phyloP scores from a whole-genome alignment of 2,329 filamentous ascomycete genomes.

The Fusarium sp. region DNA sequence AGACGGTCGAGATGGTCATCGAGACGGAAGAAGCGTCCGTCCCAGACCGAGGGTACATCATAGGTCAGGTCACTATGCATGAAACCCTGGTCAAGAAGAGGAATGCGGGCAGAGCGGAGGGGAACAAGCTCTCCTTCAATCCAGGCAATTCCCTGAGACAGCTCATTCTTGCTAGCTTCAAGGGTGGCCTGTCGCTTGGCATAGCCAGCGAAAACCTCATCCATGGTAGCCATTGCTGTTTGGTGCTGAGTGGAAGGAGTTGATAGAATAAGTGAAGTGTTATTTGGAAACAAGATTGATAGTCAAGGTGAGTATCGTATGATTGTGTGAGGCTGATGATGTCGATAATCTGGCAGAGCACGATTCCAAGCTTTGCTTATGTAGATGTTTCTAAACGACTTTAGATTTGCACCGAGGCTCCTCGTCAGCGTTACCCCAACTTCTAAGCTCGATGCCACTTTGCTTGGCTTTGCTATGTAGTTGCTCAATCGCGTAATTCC shows the following conservation, averaged over 20 bases:
- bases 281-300: neutral
- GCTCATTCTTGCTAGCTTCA: slow-evolving; percentile 22
- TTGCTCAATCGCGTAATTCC: slow-evolving; percentile 19
- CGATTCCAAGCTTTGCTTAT: slow-evolving; percentile 11
- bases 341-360: neutral
- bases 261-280: neutral
- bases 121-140: slow-evolving; percentile 60
- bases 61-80: slow-evolving; percentile 67
- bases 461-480: neutral
- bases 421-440: neutral
- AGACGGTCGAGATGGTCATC: slow-evolving; percentile 64
- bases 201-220: slow-evolving; percentile 59
- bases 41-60: slow-evolving; percentile 67
- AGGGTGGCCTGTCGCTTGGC: slow-evolving; percentile 47
- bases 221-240: slow-evolving; percentile 60
- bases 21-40: slow-evolving; percentile 66
- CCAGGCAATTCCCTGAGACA: slow-evolving; percentile 62
- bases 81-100: slow-evolving; percentile 66
- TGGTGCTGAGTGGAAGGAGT: neutral
- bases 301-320: neutral
- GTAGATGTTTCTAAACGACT: slow-evolving; percentile 2
- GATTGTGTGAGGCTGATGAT: neutral
- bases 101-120: slow-evolving; percentile 63
- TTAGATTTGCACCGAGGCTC: neutral
- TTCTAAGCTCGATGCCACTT: neutral